A percentile compares a stretch with the other conserved stretches of the same genome.
These are phyloP conservation scores for Cystofilobasidium macerans DNA, from an alignment of 768 basidiomycete genomes.

Conservation along the genomic window DNA sequence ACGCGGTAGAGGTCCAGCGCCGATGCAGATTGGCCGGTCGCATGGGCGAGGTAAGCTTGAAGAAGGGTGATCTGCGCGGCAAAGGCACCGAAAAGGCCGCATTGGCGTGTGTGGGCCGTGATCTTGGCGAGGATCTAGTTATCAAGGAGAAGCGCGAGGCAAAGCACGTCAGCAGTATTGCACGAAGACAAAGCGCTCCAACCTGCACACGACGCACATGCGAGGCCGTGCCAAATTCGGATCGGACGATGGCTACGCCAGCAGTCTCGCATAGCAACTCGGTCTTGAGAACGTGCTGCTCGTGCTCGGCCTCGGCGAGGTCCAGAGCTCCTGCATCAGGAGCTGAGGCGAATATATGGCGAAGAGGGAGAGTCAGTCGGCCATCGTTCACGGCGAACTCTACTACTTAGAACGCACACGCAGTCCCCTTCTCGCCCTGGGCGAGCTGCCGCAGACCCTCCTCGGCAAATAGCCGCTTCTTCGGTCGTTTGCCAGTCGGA, in stretches of 20 bases:
- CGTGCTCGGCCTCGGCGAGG: background rate
- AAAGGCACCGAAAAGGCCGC: slow-evolving; percentile 16
- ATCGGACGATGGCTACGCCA: slow-evolving; percentile 15
- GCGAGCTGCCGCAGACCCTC: slow-evolving; percentile 21
- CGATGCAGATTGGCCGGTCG: background rate
- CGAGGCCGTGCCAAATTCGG: slow-evolving; percentile 17
- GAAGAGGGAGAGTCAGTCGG: background rate
- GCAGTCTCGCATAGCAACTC: slow-evolving; percentile 17
- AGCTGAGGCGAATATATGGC: no score
- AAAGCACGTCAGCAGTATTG: background rate
- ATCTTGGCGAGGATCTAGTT: slow-evolving; percentile 8
- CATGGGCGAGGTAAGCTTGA: slow-evolving; percentile 23
- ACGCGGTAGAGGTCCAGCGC: slow-evolving; percentile 17
- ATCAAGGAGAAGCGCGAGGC: background rate
- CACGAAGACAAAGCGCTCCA: background rate
- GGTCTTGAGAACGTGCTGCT: slow-evolving; percentile 2
- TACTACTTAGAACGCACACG: no score
- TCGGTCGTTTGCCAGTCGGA: slow-evolving; percentile 24
- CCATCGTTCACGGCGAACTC: background rate
- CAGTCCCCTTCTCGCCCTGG: background rate
- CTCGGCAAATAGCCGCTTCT: slow-evolving; percentile 20
- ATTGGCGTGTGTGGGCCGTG: slow-evolving; percentile 3
- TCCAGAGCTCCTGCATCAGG: background rate
- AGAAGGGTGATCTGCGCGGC: slow-evolving; percentile 19
- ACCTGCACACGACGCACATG: background rate